Conservation (phyloP, 257 asterid species). For the Ilex aquifolium region DNA sequence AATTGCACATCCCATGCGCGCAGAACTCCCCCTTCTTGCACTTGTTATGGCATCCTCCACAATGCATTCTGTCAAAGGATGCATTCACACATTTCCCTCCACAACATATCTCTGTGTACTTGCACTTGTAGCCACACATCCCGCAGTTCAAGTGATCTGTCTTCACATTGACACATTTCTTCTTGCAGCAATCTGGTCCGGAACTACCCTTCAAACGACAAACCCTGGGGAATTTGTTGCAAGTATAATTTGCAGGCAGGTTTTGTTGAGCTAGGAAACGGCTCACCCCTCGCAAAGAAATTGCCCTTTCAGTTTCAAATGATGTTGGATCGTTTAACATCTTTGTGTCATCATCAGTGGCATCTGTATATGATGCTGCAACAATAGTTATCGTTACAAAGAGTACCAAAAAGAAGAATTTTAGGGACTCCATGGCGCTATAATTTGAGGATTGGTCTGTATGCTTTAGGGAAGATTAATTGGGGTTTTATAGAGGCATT, state of each 20-base stretch:
- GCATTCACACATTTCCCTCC: conserved; percentile 21
- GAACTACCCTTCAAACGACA: conserved; percentile 23
- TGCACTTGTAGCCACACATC: conserved; percentile 25
- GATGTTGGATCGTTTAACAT: neutral
- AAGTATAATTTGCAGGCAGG: conserved; percentile 16
- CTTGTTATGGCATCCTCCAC: conserved; percentile 30
- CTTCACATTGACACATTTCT: conserved; percentile 30
- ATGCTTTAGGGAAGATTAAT: neutral
- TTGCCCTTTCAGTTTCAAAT: neutral
- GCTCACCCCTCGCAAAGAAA: neutral
- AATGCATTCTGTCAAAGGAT: conserved; percentile 20
- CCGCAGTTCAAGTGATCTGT: conserved; percentile 26
- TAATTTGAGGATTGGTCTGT: neutral
- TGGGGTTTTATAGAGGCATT: neutral
- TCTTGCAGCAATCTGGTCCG: conserved; percentile 33
- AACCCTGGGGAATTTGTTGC: conserved; percentile 25
- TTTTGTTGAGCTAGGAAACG: conserved; percentile 13
- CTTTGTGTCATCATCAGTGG: neutral
- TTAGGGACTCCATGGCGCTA: neutral
- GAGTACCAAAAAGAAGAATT: neutral
- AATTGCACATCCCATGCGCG: conserved; percentile 27
- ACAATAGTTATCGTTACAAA: neutral
- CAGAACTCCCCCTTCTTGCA: conserved; percentile 24
- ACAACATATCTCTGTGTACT: conserved; percentile 23
- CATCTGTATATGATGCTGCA: neutral